A percentile compares a stretch with the other conserved stretches of the same genome.
Evolutionary conservation across 2,329 filamentous ascomycete genomes (phyloP).

Genomic region (Nigrograna mackinnonii): DNA sequence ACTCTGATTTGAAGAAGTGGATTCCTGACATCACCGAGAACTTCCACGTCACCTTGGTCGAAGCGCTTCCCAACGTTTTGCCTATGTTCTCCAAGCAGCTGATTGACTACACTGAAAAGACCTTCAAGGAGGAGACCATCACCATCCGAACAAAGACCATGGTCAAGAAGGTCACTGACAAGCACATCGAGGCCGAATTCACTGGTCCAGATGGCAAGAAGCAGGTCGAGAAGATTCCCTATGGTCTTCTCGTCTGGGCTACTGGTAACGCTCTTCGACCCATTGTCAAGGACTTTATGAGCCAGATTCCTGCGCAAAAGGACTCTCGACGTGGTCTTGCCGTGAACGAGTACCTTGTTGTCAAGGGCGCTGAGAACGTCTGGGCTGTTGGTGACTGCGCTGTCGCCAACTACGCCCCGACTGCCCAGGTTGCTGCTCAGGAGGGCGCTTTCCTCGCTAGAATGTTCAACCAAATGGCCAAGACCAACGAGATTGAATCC

Average conservation of each 20-base stretch:
- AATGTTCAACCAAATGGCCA: constrained; percentile 99
- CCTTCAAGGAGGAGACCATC: constrained; percentile 98
- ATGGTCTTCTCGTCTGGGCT: constrained; percentile 96
- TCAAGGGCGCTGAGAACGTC: constrained; percentile 94
- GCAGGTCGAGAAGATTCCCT: constrained; percentile 79
- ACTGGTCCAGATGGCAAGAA: constrained; percentile 84
- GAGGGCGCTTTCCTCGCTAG: constrained; percentile 94
- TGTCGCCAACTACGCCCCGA: constrained; percentile 95
- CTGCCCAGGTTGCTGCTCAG: constrained; percentile 93
- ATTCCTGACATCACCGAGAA: constrained; percentile 92
- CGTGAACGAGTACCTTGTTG: constrained; percentile 98
- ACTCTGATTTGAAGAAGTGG: constrained; percentile 97
- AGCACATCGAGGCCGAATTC: constrained; percentile 87
- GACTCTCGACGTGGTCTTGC: constrained; percentile 92
- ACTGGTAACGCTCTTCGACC: constrained; percentile 94
- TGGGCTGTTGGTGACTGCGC: constrained; percentile 99
- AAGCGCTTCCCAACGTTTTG: constrained; percentile 93
- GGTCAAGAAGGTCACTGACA: constrained; percentile 96
- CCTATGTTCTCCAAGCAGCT: constrained; percentile 99
- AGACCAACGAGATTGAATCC: constrained; percentile 80
- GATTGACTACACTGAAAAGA: constrained; percentile 99
- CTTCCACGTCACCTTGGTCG: constrained; percentile 97
- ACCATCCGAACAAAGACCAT: constrained; percentile 98
- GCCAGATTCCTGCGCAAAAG: constrained; percentile 90
- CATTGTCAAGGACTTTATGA: constrained; percentile 88